A percentile compares a stretch with the other conserved stretches of the same genome.
These are phyloP conservation scores for Pseudogymnoascus sp. DNA, from an alignment of 2,329 filamentous ascomycete species.

Conservation along the genomic window DNA sequence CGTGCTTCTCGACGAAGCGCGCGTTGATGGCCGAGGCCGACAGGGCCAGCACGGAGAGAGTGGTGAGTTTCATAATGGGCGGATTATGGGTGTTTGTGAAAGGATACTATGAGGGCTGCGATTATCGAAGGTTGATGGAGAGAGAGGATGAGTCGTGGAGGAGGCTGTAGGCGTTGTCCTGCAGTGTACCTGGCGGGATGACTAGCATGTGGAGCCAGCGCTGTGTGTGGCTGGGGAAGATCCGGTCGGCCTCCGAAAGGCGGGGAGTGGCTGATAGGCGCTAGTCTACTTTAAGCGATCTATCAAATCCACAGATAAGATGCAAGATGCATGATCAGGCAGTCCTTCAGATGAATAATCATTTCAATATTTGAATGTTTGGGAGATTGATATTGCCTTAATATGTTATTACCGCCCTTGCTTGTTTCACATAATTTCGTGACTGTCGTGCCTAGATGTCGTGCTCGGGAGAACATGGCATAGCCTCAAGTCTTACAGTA, in stretches of 20 bases:
- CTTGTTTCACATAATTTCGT: background rate
- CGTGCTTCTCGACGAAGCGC: constrained; percentile 46
- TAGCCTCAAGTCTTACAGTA: background rate
- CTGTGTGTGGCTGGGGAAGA: background rate
- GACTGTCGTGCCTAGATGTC: background rate
- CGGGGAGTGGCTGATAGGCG: background rate
- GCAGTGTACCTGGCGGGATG: constrained; percentile 3
- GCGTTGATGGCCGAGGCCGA: constrained; percentile 44
- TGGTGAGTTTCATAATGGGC: constrained; percentile 42
- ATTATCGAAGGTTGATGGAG: background rate
- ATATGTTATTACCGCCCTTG: background rate
- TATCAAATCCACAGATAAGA: background rate
- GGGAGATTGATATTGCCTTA: background rate
- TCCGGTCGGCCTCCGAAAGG: background rate
- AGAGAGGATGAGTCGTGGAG: background rate
- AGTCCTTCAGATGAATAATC: background rate
- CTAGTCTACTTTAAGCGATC: background rate
- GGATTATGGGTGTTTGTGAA: background rate
- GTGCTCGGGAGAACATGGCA: background rate
- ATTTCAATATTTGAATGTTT: background rate
- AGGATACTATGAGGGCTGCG: background rate
- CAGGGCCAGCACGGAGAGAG: constrained; percentile 42
- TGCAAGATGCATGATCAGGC: background rate
- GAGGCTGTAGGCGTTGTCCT: background rate
- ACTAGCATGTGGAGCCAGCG: background rate